These are phyloP conservation scores for Eucalyptus lansdowneana DNA, from an alignment of 345 rosid species.

Conservation along the genomic window DNA sequence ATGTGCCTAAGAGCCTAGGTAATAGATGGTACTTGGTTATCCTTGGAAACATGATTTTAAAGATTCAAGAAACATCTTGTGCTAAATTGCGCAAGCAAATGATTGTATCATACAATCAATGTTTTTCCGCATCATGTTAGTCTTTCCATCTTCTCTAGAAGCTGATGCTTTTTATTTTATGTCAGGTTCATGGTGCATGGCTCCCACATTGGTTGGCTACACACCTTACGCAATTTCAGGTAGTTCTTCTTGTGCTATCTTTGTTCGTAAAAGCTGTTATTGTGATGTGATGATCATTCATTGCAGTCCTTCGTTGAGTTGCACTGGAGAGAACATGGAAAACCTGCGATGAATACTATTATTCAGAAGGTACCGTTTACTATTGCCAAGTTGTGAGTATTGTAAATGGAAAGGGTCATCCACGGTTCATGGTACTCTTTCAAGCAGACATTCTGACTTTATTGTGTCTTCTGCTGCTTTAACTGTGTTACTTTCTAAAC, in stretches of 20 bases:
- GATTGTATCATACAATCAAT: neutral
- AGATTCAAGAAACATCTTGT: neutral
- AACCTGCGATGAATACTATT: conserved; percentile 52
- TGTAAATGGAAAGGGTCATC: neutral
- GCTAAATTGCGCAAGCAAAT: neutral
- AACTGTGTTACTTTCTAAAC: neutral
- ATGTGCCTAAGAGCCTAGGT: neutral
- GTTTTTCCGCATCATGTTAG: neutral
- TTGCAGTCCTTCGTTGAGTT: conserved; percentile 29
- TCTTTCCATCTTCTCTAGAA: neutral
- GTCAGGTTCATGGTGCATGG: conserved; percentile 93
- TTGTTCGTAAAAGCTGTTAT: neutral
- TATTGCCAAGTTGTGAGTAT: neutral
- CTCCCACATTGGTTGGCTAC: conserved; percentile 90
- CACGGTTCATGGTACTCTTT: neutral
- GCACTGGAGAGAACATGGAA: conserved; percentile 74
- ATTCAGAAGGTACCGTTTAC: conserved; percentile 46
- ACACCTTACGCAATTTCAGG: conserved; percentile 44
- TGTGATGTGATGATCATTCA: neutral
- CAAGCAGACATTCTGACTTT: neutral
- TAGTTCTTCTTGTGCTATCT: conserved; percentile 3
- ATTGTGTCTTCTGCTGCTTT: neutral
- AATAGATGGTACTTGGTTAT: neutral
- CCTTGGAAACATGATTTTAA: neutral
- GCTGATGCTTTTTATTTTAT: neutral